Evolutionary conservation across 306 rosid genomes (phyloP), one percentile per base, ranked within the genome.

Genomic region (Morella rubra): DNA sequence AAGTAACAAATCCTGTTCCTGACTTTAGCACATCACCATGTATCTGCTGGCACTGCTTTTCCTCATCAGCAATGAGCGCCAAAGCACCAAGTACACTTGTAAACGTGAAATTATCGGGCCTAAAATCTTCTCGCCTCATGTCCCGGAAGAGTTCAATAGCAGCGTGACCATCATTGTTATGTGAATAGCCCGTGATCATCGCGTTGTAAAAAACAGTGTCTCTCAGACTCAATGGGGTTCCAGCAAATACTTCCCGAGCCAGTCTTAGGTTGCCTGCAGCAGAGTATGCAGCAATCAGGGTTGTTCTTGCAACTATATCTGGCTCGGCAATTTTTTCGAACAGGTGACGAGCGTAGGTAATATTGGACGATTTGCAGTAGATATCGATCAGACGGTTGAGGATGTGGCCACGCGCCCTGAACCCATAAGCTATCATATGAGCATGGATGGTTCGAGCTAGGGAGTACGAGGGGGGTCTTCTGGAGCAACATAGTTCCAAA

Each of bases 151-250:
- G 83, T 14, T 75, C 50, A 18, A 86, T n/a, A 0, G 86, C 88
- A 1, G 88, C 84, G 13, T 79, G 86, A 15, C 90, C 90, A 19
- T 86, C 84, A 0, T 52, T 47, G 16, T 75, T 46, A 41, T 75
- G 88, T 3, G 88, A 86, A 60, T 69, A 86, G 0, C 86, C 84
- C 0, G 86, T 86, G 77, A 86, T 84, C 90, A 86, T 84, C 72
- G 90, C 87, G n/a, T 86, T 86, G 79, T 86, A 86, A 49, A 82
- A 69, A 22, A 86, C 75, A 0, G 86, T 81, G 53, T 86, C 90
- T 0, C 88, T 84, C 20, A 79, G 58, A 51, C 69, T 1, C 16
- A 73, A 71, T 3, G 88, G 88, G 8, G 86, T 76, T 10, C 58
- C 71, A 42, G 24, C 22, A 75, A 84, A 86, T 42, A 86, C 68